These are phyloP conservation scores for Corchorus olitorius DNA, from an alignment of 345 rosid species.

Conservation along the genomic window DNA sequence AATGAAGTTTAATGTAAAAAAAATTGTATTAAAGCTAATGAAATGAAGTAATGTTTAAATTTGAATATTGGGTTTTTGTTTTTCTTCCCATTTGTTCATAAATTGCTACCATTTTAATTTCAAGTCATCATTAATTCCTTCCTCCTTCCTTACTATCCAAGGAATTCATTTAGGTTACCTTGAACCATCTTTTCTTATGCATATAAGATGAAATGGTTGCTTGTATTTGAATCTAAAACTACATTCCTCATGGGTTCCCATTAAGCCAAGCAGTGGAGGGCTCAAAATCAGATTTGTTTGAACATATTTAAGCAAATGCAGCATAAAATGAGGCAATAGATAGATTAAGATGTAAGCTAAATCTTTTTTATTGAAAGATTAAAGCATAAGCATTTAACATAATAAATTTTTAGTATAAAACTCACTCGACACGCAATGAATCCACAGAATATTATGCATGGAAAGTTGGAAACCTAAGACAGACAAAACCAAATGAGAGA, in stretches of 20 bases:
- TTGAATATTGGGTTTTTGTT: background rate
- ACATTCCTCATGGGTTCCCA: background rate
- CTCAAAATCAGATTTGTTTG: background rate
- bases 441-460: background rate
- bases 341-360: too few species aligned
- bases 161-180: too few species aligned
- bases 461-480: background rate
- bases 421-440: background rate
- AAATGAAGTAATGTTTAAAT: background rate
- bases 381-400: background rate
- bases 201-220: background rate
- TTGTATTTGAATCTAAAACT: background rate
- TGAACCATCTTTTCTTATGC: background rate
- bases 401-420: background rate
- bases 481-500: background rate
- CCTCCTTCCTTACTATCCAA: too few species aligned
- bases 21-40: background rate
- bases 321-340: background rate
- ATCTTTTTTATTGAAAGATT: background rate
- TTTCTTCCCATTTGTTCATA: background rate
- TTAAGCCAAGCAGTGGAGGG: background rate
- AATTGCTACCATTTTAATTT: background rate
- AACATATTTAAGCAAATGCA: background rate
- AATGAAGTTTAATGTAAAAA: background rate
- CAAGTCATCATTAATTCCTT: background rate